Base-by-base conservation (phyloP, 2,329 filamentous ascomycete species). In the Diaporthe ampelina region DNA sequence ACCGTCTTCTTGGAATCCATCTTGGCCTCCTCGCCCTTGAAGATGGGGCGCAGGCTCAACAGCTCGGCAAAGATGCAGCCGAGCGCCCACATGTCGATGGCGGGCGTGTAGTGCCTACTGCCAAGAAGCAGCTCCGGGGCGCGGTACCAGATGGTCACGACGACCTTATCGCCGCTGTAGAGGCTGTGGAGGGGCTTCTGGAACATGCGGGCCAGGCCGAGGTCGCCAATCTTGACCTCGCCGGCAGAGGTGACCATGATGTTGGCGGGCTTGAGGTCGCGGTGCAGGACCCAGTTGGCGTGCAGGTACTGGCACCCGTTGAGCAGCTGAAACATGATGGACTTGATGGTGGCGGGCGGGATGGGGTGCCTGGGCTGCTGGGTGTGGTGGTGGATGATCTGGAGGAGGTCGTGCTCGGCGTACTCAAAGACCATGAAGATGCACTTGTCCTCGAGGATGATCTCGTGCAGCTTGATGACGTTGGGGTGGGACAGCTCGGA, bases 341-440 rank as follows among this genome's bases (percentile, higher is more conserved):
- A 97, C 81, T 96, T 96, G 81, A 99, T 93, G 74, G 95, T 97
- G 32, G 91, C 88, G 0, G 96, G 93, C 0, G 96, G 95, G 74
- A 99, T 98, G 8, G 94, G 93, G 78, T 97, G 94, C 35, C 95
- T 90, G 37, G 95, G 92, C 74, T 95, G 93, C 82, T 98, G 93
- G 1, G 94, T 97, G 84, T 99, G 97, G 82, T 98, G 95, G 82
- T 99, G 97, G 78, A 99, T 98, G 82, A 99, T 98, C 83, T 99
- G 97, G 6, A 99, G 88, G 50, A 99, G 86, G 83, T 99, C 97
- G 83, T 99, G 97, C 84, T 99, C 97, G 78, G 97, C 97, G 83
- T 98, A 99, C 83, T 98, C 97, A 79, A 99, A 98, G 2, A 99
- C 95, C 94, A 99, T 99, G 85, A 95, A 99, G 82, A 99, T 98